A percentile compares a stretch with the other conserved stretches of the same genome.
Conservation (phyloP, 106 monocot species). For the Cymbidium sinense region DNA sequence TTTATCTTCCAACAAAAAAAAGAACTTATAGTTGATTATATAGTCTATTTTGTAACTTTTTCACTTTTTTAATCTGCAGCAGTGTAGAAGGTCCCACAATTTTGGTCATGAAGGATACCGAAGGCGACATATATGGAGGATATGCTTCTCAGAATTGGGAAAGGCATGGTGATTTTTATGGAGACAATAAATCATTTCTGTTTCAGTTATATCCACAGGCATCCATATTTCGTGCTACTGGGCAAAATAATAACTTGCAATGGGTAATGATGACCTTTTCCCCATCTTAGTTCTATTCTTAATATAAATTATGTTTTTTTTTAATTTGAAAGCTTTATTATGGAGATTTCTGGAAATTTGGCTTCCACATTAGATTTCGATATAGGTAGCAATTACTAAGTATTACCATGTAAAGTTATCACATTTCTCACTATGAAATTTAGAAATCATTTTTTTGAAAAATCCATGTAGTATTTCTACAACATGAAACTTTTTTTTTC, state of each 20-base stretch:
- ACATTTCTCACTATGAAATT: neutral
- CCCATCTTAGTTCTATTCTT: neutral
- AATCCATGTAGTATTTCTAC: too few relatives aligned
- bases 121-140: constrained; percentile 84
- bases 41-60: neutral
- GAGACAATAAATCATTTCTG: constrained; percentile 93
- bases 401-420: neutral
- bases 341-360: neutral
- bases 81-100: constrained; percentile 63
- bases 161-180: constrained; percentile 87
- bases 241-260: constrained; percentile 81
- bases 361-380: too few relatives aligned
- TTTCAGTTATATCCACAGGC: constrained; percentile 81
- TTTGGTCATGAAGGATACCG: constrained; percentile 72
- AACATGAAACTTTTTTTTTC: too few relatives aligned
- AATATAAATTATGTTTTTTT: neutral
- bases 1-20: neutral
- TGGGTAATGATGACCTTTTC: constrained; percentile 51
- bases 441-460: neutral
- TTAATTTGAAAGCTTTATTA: neutral
- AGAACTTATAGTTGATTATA: neutral
- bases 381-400: neutral
- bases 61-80: constrained; percentile 27
- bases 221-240: constrained; percentile 79
- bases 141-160: constrained; percentile 97